Evolutionary conservation across 148 eudicot species (phyloP).

Genomic region (Rhododendron simsii): DNA sequence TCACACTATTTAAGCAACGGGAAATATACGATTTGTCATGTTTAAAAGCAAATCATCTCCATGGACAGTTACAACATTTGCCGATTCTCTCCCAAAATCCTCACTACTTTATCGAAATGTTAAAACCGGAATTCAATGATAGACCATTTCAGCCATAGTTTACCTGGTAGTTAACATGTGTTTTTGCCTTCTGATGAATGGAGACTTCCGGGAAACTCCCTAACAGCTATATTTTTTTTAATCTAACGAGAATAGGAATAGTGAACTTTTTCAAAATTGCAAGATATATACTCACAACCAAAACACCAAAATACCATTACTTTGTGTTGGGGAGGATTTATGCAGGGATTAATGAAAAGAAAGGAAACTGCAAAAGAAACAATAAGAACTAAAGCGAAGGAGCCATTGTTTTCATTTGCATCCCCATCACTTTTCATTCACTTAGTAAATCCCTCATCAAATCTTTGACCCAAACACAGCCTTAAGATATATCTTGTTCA

Average conservation of each 20-base stretch:
- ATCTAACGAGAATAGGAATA: neutral
- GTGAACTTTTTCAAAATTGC: neutral
- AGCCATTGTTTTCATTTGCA: neutral
- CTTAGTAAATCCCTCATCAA: neutral
- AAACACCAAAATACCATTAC: neutral
- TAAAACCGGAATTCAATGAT: neutral
- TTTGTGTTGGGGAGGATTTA: neutral
- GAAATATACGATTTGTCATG: neutral
- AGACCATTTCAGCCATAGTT: neutral
- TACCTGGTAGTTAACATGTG: neutral
- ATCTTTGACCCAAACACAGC: neutral
- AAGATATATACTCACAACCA: neutral
- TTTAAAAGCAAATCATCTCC: neutral
- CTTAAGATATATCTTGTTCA: neutral
- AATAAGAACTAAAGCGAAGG: no score
- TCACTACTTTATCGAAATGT: neutral
- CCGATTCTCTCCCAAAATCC: neutral
- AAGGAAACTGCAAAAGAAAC: neutral
- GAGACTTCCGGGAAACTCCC: neutral
- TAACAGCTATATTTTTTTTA: no score
- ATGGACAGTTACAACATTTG: neutral
- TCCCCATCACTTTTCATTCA: neutral
- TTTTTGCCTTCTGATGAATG: neutral
- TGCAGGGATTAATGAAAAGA: neutral
- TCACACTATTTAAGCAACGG: neutral